These are phyloP conservation scores for Tetrapisispora arboricola DNA, from an alignment of 805 yeast species.

Conservation along the genomic window DNA sequence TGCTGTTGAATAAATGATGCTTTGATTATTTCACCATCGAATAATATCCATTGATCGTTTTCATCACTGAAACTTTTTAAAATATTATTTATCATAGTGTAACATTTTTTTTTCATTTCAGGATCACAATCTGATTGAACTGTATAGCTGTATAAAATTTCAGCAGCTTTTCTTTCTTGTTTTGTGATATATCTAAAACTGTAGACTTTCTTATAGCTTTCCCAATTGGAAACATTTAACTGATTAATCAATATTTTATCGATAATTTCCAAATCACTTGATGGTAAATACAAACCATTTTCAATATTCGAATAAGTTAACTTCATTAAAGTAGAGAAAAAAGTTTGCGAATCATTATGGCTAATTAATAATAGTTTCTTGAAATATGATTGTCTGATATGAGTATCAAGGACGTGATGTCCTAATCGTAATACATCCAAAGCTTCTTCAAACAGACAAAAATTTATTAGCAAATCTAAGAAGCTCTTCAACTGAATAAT, in stretches of 20 bases:
- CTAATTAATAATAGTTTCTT: conserved; percentile 10
- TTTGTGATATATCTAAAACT: conserved; percentile 22
- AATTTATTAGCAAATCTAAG: conserved; percentile 19
- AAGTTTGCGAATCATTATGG: conserved; percentile 8
- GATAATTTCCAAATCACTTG: conserved; percentile 19
- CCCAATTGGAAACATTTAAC: conserved; percentile 14
- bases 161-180: conserved; percentile 25
- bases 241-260: conserved; percentile 16
- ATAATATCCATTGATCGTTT: conserved; percentile 25
- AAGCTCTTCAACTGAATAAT: conserved; percentile 20
- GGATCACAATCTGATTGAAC: conserved; percentile 5
- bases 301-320: conserved; percentile 8
- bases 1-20: conserved; percentile 18
- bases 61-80: conserved; percentile 17
- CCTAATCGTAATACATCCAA: conserved; percentile 24
- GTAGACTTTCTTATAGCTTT: conserved; percentile 16
- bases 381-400: conserved; percentile 18
- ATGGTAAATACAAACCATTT: conserved; percentile 10
- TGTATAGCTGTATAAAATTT: conserved; percentile 17
- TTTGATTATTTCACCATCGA: conserved; percentile 21
- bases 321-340: conserved; percentile 18
- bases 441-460: conserved; percentile 21
- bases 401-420: conserved; percentile 14
- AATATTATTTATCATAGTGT: conserved; percentile 20
- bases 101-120: conserved; percentile 13